Conservation (phyloP, 495 filamentous ascomycete genomes). For the Glarea lozoyensis region DNA sequence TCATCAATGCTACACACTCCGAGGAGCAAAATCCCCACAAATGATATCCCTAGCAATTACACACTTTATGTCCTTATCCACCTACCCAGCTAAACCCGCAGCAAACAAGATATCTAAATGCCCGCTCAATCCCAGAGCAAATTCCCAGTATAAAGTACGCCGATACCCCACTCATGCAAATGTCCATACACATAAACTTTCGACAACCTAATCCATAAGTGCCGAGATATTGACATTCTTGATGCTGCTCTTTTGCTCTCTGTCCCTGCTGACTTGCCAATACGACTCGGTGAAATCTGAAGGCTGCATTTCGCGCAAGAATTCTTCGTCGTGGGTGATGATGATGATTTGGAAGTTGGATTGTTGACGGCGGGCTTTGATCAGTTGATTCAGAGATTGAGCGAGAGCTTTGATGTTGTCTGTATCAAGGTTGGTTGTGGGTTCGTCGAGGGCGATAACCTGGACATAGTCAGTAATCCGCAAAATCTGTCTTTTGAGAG, state of each 20-base stretch:
- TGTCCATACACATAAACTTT: too few species aligned
- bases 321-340: constrained; percentile 98
- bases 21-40: too few species aligned
- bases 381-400: constrained; percentile 76
- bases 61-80: too few species aligned
- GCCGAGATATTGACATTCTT: constrained; percentile 58
- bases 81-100: too few species aligned
- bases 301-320: constrained; percentile 85
- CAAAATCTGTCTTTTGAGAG: neutral
- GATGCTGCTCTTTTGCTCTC: constrained; percentile 81
- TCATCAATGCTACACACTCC: too few species aligned
- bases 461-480: constrained; percentile 14
- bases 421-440: constrained; percentile 91
- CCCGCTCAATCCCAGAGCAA: too few species aligned
- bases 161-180: too few species aligned
- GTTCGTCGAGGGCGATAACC: constrained; percentile 94
- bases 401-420: constrained; percentile 92
- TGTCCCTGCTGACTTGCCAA: constrained; percentile 73
- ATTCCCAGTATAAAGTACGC: too few species aligned
- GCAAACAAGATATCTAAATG: too few species aligned
- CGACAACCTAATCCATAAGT: too few species aligned
- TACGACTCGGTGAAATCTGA: constrained; percentile 92
- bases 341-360: constrained; percentile 96
- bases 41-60: too few species aligned
- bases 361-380: constrained; percentile 73